Base-by-base conservation (phyloP, 2,329 filamentous ascomycete genomes). In the Fusarium odoratissimum region DNA sequence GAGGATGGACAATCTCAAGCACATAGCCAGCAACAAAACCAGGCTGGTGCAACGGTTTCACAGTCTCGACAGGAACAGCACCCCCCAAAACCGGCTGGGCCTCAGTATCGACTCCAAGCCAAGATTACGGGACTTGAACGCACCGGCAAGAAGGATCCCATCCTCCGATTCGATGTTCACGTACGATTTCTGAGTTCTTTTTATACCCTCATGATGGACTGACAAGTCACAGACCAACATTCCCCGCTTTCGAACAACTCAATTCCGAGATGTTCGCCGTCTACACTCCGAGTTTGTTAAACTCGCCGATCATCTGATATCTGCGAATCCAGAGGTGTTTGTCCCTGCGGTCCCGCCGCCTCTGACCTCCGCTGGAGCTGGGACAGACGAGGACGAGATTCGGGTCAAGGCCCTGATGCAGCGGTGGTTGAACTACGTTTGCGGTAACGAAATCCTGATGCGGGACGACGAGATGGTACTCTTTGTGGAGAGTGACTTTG, bases 401-500 rank as follows among this genome's bases (percentile, higher is more conserved):
- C 90, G 96, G 19, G 93, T 98, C 70, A 98, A 98, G 83, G 90
- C 91, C 3, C 89, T 94, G 13, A 89, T 99, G 85, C 96, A 99
- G 83, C 89, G 95, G 80, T 99, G 96, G 96, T 88, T 99, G 77
- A 98, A 97, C 82, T 93, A 93, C 66, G 92, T 99, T 25, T 97
- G 96, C 84, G 90, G 90, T 78, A 98, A 96, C 76, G 95, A 98
- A 40, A 91, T 97, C 2, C 89, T 99, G 12, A 97, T 97, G 86
- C 91, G 93, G 70, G 96, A 99, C 80, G 95, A 98, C 71, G 96
- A 99, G 83, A 95, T 98, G 91, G 91, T 98, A 9, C 91, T 98
- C 67, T 99, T 99, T 78, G 95, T 99, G n/a, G 96, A 99, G 83
- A 97, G 94, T 80, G 96, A 99, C 81, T 98, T 98, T 81, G 96